Conservation (phyloP, 2,329 filamentous ascomycete genomes). For the Apiospora saccharicola region DNA sequence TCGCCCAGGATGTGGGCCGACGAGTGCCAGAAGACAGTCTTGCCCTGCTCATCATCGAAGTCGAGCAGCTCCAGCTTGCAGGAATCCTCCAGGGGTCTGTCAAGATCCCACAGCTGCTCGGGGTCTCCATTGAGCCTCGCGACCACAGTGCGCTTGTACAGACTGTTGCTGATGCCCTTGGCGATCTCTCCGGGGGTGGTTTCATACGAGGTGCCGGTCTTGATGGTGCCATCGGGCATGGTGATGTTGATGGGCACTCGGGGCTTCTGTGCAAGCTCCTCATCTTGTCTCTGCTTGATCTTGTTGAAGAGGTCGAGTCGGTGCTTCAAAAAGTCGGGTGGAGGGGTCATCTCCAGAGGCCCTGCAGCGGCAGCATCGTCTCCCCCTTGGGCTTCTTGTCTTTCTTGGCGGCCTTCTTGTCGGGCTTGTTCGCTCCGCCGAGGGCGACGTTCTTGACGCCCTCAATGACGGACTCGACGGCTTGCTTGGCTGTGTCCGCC, state of each 20-base stretch:
- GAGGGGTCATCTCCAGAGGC: slow-evolving; percentile 57
- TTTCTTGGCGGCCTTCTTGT: slow-evolving; percentile 43
- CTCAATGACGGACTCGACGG: slow-evolving; percentile 55
- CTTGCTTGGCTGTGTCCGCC: slow-evolving; percentile 53
- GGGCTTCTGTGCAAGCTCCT: slow-evolving; percentile 74
- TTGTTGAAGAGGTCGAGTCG: slow-evolving; percentile 88
- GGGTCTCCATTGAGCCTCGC: slow-evolving; percentile 78
- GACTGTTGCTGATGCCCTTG: slow-evolving; percentile 82
- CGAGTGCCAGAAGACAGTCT: slow-evolving; percentile 98
- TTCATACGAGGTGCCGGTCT: slow-evolving; percentile 85
- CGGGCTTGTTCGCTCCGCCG: slow-evolving; percentile 43
- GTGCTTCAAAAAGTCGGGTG: slow-evolving; percentile 81
- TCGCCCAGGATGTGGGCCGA: slow-evolving; percentile 96
- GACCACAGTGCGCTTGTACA: slow-evolving; percentile 86
- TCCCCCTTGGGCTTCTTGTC: slow-evolving; percentile 57
- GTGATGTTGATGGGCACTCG: slow-evolving; percentile 78
- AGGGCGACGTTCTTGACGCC: slow-evolving; percentile 61
- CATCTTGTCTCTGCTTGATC: slow-evolving; percentile 84
- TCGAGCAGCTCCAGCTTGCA: slow-evolving; percentile 85
- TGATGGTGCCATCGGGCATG: slow-evolving; percentile 74
- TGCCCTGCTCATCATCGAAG: slow-evolving; percentile 77
- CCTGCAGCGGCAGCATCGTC: slow-evolving; percentile 49
- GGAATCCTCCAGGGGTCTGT: slow-evolving; percentile 86
- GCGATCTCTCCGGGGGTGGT: slow-evolving; percentile 85
- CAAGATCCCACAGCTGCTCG: slow-evolving; percentile 86